Base-by-base conservation (phyloP, 2,329 filamentous ascomycete species). In the Monilinia laxa region DNA sequence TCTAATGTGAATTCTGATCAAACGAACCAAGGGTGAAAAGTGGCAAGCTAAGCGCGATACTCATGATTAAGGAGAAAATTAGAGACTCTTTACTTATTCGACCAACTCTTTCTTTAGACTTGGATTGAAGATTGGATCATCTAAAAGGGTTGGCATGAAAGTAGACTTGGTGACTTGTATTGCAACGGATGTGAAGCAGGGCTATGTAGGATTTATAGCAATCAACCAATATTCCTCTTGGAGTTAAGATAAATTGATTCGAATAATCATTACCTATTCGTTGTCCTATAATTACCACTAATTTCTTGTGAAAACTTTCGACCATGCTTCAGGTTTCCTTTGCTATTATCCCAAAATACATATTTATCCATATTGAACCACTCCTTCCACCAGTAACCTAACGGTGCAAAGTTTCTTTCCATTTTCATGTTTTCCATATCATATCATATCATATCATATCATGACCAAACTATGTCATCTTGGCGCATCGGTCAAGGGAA, bases 401-500 rank as follows among this genome's bases (percentile, higher is more conserved):
- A n/a, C 9, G 2, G 9, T n/a, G 6, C 47, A 23, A 3, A 3
- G 7, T 23, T 11, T 23, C 9, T n/a, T n/a, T 20, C 10, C 47
- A 18, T 28, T 25, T 16, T 54, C 38, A 20, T 20, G 53, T n/a
- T 20, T 25, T 35, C 5, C 3, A 18, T 42, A 47, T 42, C 38
- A 28, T 18, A 20, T 18, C 45, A n/a, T n/a, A 47, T 47, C 45
- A 28, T 20, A n/a, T 20, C 45, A n/a, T 10, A n/a, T n/a, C 45
- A 47, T 16, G 16, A 47, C 16, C 6, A 20, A 47, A 20, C 42
- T 16, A 7, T 11, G 2, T 25, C 14, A 42, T 31, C 35, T 25
- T 28, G 88, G 89, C 28, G 89, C 84, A 79, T 93, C 89, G 5
- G 89, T 92, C 78, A 93, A 78, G 4, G 90, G 90, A 67, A 94